Conservation (phyloP, 768 basidiomycete species). For the Termitomyces sp. region DNA sequence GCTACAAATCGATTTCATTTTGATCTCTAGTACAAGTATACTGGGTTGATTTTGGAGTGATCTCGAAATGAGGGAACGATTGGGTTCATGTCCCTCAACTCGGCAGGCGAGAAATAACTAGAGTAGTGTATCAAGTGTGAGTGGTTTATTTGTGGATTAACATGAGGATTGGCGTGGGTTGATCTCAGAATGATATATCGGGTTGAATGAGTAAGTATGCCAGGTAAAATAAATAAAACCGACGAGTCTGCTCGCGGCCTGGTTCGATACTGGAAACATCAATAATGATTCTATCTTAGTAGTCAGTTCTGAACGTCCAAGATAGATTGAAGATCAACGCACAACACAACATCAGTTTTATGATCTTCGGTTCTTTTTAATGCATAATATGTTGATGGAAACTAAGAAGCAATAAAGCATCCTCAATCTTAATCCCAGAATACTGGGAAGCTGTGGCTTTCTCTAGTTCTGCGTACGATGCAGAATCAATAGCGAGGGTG, state of each 20-base stretch:
- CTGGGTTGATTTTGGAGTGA: neutral
- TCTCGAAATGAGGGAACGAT: neutral
- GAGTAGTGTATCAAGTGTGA: neutral
- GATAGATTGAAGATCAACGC: neutral
- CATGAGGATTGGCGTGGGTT: neutral
- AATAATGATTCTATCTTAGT: neutral
- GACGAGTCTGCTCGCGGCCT: neutral
- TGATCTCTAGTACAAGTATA: neutral
- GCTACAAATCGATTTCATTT: slow-evolving; percentile 6
- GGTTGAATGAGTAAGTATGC: slow-evolving; percentile 2
- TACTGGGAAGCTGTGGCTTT: slow-evolving; percentile 37
- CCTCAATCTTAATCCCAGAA: slow-evolving; percentile 61
- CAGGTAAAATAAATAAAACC: slow-evolving; percentile 8
- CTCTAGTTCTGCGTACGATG: slow-evolving; percentile 42
- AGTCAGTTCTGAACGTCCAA: neutral
- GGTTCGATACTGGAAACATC: slow-evolving; percentile 8
- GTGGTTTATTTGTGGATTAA: neutral
- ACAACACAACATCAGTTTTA: slow-evolving; percentile 7
- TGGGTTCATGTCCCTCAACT: neutral
- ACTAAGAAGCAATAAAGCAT: slow-evolving; percentile 66
- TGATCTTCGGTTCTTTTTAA: slow-evolving; percentile 21
- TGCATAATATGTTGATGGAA: slow-evolving; percentile 67
- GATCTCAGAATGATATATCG: neutral
- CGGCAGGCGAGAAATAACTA: neutral
- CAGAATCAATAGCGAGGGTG: slow-evolving; percentile 32